Percentiles rank a stretch among this genome's conserved stretches.
phyloP scores from a whole-genome alignment of 2,329 filamentous ascomycete genomes.

The Exophiala mesophila region DNA sequence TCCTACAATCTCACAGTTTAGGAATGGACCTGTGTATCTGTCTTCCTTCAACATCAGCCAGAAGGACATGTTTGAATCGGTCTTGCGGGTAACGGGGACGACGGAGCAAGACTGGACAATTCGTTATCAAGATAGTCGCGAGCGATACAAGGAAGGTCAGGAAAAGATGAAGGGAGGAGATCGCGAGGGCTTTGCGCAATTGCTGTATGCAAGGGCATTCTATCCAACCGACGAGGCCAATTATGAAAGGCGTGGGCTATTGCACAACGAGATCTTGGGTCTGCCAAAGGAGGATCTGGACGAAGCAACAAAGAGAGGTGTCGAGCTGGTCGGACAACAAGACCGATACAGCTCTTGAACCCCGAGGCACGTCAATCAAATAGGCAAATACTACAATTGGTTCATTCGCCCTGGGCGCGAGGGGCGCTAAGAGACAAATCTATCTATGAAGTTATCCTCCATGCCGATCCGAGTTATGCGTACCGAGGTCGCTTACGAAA shows the following conservation, averaged over 20 bases:
- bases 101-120: constrained; percentile 59
- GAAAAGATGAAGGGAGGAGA: constrained; percentile 43
- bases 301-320: constrained; percentile 41
- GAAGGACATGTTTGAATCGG: constrained; percentile 58
- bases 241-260: constrained; percentile 16
- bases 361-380: too few relatives aligned
- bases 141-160: constrained; percentile 48
- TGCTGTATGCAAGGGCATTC: constrained; percentile 55
- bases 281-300: constrained; percentile 24
- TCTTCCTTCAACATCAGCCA: constrained; percentile 57
- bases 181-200: constrained; percentile 41
- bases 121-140: constrained; percentile 39
- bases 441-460: too few relatives aligned
- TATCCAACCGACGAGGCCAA: constrained; percentile 38
- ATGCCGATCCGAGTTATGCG: too few relatives aligned
- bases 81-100: constrained; percentile 55
- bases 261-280: constrained; percentile 20
- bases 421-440: too few relatives aligned
- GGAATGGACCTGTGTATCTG: constrained; percentile 49
- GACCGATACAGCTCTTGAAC: too few relatives aligned
- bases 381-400: too few relatives aligned
- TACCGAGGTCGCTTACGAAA: too few relatives aligned
- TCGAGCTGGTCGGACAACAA: constrained; percentile 43
- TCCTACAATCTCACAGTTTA: constrained; percentile 39
- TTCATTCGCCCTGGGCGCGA: too few relatives aligned